These are phyloP conservation scores for Clavispora vitiphila DNA, from an alignment of 805 yeast genomes.

Conservation along the genomic window DNA sequence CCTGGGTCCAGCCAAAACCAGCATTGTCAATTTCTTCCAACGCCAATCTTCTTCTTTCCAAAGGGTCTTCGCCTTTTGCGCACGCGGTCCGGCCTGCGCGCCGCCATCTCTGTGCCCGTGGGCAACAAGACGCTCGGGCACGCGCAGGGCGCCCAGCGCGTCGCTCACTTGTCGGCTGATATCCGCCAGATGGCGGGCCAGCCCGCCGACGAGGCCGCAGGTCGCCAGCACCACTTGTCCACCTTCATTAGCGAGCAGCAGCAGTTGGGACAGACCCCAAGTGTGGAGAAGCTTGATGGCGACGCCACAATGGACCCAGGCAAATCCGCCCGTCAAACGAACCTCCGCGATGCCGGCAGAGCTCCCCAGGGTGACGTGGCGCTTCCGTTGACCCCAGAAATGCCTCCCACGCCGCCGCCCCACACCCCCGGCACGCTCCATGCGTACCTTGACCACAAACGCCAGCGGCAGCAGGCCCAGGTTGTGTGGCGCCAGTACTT, in stretches of 20 bases:
- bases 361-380: no score
- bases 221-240: slow-evolving; percentile 20
- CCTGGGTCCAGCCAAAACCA: slow-evolving; percentile 75
- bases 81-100: slow-evolving; percentile 2
- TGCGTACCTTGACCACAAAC: slow-evolving; percentile 10
- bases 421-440: slow-evolving; percentile 8
- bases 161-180: slow-evolving; percentile 10
- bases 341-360: no score
- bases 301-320: slow-evolving; percentile 1
- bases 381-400: not conserved
- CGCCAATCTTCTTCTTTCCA: slow-evolving; percentile 83
- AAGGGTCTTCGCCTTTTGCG: slow-evolving; percentile 73
- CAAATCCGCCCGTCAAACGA: slow-evolving; percentile 1
- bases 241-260: slow-evolving; percentile 21
- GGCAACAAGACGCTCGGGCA: slow-evolving; percentile 29
- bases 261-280: no score
- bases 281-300: no score
- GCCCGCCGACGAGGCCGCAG: slow-evolving; percentile 5
- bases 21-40: slow-evolving; percentile 80
- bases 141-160: slow-evolving; percentile 23
- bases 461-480: slow-evolving; percentile 4
- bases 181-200: slow-evolving; percentile 13
- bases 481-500: slow-evolving; percentile 33
- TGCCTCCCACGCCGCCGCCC: slow-evolving; percentile 3
- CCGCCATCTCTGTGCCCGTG: slow-evolving; percentile 24